Evolutionary conservation across 73 alveolate species (phyloP), one percentile per base, ranked within the genome.

Genomic region (Tetrahymena thermophila): DNA sequence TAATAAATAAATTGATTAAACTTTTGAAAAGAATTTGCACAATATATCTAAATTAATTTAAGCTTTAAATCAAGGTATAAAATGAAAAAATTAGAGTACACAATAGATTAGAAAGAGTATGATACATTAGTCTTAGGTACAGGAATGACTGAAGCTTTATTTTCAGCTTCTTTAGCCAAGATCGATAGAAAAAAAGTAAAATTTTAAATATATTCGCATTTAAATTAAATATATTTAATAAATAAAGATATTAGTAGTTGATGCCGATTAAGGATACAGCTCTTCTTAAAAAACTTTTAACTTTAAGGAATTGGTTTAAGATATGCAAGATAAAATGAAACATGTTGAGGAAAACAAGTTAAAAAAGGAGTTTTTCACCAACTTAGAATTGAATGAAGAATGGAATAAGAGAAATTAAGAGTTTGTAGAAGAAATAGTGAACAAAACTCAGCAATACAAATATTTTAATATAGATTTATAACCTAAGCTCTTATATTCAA

Each of bases 391-490:
- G 31, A 71, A 31, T 31, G 89, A 71, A 31, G 89, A 71, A 8
- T 28, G 3, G 35, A 28, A 71, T 15, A 71, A 71, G 13, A 71
- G 31, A 31, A 71, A 71, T 71, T n/a, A 71, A 71, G 35, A 71
- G 0, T 71, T 71, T 71, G 13, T 71, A 19, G 89, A 71, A 8
- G 89, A 71, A 21, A 71, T 71, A 23, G 89, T 71, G 17, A 71
- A n/a, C n/a, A 71, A 71, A 71, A 71, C 89, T 71, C 5, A n/a
- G 23, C 37, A 94, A 14, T 94, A 71, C 43, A 94, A 94, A 23
- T 35, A 94, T 21, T 94, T 94, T 38, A 94, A 71, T 25, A 94
- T 94, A 8, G 96, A 94, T 37, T 43, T 94, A 42, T 85, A 94
- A 34, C 96, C 96, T 23, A 94, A 94, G 35, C 16, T 94, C 19